phyloP scores from a whole-genome alignment of 108 stramenopile genomes.

The Discostella pseudostelligera region DNA sequence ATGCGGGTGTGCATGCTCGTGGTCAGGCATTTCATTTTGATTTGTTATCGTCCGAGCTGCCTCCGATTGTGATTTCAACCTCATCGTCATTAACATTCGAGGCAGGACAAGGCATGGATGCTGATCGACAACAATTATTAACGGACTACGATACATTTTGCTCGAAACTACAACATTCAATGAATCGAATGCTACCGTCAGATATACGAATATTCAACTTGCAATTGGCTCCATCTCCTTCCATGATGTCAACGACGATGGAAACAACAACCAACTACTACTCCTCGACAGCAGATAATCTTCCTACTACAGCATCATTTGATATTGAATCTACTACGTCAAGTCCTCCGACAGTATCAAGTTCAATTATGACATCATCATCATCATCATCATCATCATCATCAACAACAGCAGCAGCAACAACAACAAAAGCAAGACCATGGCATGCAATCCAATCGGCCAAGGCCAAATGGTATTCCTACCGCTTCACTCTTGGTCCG shows the following conservation, averaged over 20 bases:
- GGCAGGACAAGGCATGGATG: too few species aligned
- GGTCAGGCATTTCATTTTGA: conserved; percentile 90
- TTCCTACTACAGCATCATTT: too few species aligned
- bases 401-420: conserved; percentile 7
- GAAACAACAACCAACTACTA: conserved; percentile 10
- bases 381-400: too few species aligned
- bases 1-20: conserved; percentile 81
- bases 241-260: conserved; percentile 4
- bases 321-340: too few species aligned
- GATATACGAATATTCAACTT: conserved; percentile 68
- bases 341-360: background rate
- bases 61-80: conserved; percentile 14
- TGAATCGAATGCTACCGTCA: conserved; percentile 67
- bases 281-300: too few species aligned
- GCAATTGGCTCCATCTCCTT: conserved; percentile 37
- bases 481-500: conserved; percentile 59
- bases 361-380: background rate
- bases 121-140: conserved; percentile 5
- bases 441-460: conserved; percentile 74
- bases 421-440: conserved; percentile 3
- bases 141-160: conserved; percentile 21
- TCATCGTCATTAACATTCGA: conserved; percentile 6
- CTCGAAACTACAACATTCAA: conserved; percentile 40
- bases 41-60: conserved; percentile 38
- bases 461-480: conserved; percentile 71